Conservation (phyloP, 192 early-diverging fungal genomes). For the Diversispora eburnea region DNA sequence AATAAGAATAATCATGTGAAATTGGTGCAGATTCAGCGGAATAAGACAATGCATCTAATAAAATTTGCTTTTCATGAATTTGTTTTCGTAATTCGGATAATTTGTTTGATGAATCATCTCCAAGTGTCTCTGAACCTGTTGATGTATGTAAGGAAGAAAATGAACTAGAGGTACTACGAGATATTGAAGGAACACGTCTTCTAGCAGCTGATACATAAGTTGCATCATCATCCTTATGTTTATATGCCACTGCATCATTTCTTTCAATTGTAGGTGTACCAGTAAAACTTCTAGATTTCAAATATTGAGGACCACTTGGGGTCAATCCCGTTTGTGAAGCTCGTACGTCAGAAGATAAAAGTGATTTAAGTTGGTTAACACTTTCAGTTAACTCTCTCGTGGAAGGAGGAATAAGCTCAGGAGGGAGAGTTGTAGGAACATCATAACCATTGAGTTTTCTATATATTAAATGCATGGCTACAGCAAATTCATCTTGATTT, state of each 20-base stretch:
- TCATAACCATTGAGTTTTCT: conserved; percentile 78
- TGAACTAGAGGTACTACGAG: background rate
- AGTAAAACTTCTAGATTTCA: conserved; percentile 29
- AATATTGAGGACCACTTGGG: conserved; percentile 18
- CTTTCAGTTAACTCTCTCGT: conserved; percentile 74
- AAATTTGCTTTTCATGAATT: conserved; percentile 38
- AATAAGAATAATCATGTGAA: background rate
- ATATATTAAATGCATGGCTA: conserved; percentile 96
- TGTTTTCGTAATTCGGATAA: conserved; percentile 35
- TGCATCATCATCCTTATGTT: conserved; percentile 35
- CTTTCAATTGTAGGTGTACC: background rate
- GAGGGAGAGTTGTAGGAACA: conserved; percentile 74
- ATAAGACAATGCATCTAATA: conserved; percentile 37
- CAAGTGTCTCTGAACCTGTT: background rate
- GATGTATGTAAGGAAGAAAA: conserved; percentile 7
- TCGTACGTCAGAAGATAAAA: conserved; percentile 58
- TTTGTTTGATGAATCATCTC: conserved; percentile 27
- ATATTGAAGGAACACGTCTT: conserved; percentile 18
- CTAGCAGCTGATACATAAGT: conserved; percentile 41
- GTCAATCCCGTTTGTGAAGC: conserved; percentile 29
- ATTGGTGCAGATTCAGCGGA: conserved; percentile 8
- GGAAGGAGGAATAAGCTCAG: conserved; percentile 83
- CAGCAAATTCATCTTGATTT: conserved; percentile 91
- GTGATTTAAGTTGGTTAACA: conserved; percentile 60
- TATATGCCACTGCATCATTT: conserved; percentile 21